Conservation (phyloP, 768 basidiomycete species). For the Russula lepida region DNA sequence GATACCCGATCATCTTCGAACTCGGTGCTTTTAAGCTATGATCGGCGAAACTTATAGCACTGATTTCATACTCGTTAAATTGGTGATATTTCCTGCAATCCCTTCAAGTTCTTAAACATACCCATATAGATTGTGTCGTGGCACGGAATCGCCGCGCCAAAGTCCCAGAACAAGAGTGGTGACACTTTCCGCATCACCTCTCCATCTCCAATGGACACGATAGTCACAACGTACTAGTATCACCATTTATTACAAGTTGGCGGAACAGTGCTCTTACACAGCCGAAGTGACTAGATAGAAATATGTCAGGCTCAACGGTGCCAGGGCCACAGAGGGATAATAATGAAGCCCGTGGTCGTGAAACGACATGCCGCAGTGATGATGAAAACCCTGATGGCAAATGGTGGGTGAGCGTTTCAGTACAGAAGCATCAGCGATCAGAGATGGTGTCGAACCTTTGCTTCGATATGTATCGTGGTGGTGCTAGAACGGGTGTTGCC, state of each 20-base stretch:
- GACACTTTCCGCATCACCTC: neutral
- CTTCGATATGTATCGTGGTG: neutral
- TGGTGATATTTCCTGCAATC: too few relatives aligned
- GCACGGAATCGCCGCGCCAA: neutral
- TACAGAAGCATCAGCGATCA: conserved; percentile 1
- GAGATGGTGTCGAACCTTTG: neutral
- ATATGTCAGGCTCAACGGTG: neutral
- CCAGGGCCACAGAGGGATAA: neutral
- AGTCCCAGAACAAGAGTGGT: neutral
- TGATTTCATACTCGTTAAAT: neutral
- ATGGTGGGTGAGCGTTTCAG: neutral
- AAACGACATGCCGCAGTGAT: neutral
- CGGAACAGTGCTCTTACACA: neutral
- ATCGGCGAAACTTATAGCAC: neutral
- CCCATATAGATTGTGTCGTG: neutral
- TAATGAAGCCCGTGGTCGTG: neutral
- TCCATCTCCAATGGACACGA: neutral
- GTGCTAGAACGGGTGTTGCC: neutral
- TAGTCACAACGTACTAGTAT: too few relatives aligned
- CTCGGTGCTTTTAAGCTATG: neutral
- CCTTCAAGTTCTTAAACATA: neutral
- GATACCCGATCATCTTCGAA: neutral
- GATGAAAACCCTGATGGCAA: neutral
- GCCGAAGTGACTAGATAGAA: neutral
- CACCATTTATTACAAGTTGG: neutral